Evolutionary conservation across 2,329 filamentous ascomycete genomes (phyloP), one percentile per base, ranked within the genome.

Genomic region (Alternaria angustiovoidea): DNA sequence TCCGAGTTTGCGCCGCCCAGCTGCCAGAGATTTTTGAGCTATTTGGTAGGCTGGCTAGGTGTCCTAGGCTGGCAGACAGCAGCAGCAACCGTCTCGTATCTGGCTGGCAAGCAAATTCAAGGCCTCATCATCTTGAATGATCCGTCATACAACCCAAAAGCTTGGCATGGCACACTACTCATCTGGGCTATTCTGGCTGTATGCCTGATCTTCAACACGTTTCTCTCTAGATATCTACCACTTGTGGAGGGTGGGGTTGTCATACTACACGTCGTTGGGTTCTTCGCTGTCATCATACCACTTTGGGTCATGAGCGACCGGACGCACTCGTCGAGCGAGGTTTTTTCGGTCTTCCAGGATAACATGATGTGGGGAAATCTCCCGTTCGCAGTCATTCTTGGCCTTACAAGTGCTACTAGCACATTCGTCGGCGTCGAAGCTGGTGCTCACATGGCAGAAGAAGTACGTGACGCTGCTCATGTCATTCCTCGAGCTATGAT

Each of bases 101-200:
- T 82, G 2, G 75, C 77, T 0, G 80, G 78, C 2, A 80, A 78
- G 0, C 68, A 82, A 24, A 80, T 83, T 26, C 80, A 70, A 79
- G 70, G 65, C 1, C 60, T 74, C 4, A 57, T 69, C 3, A 59
- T 68, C 3, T 66, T 84, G 39, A 82, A 79, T 53, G 75, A 79
- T 24, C 75, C 76, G 0, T 65, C 69, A 3, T 84, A 83, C 54
- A 63, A 65, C 0, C 72, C 74, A 0, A 64, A 79, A 11, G 69
- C 70, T 34, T 84, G 82, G 82, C 81, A 86, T 16, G 51, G 75
- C 2, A 85, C 83, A 0, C 70, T 86, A 1, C 69, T 86, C 1
- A 78, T 80, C 51, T 82, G 80, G 62, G 81, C 79, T 4, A 70
- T 74, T 78, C 68, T 75, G 39, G 54, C 71, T 1, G 60, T 81